phyloP scores from a whole-genome alignment of 495 filamentous ascomycete genomes.

The Extremus antarcticus region DNA sequence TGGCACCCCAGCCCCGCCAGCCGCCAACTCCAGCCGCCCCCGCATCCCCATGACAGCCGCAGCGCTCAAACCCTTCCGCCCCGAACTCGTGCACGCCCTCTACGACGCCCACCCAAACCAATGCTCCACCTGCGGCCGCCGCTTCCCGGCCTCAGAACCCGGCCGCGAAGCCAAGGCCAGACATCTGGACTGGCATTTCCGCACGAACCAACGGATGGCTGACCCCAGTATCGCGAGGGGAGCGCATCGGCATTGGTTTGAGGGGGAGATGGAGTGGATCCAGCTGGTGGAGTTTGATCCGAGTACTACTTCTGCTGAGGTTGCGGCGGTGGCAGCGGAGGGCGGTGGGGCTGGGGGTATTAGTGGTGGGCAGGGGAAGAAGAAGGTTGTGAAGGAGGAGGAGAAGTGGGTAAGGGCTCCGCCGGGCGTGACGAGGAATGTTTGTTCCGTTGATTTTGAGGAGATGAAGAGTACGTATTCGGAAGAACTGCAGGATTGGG shows the following conservation, averaged over 20 bases:
- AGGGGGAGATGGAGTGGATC: slow-evolving; percentile 38
- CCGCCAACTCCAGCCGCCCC: slow-evolving; percentile 1
- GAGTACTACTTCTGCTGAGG: slow-evolving; percentile 30
- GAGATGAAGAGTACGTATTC: slow-evolving; percentile 81
- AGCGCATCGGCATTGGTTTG: slow-evolving; percentile 85
- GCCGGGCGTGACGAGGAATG: slow-evolving; percentile 51
- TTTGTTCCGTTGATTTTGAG: slow-evolving; percentile 92
- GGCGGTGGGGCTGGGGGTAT: slow-evolving; percentile 14
- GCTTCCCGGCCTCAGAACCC: slow-evolving; percentile 65
- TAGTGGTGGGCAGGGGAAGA: slow-evolving; percentile 22
- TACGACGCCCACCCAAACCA: slow-evolving; percentile 72
- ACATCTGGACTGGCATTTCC: slow-evolving; percentile 97
- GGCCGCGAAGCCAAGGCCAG: slow-evolving; percentile 77
- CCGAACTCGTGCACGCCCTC: slow-evolving; percentile 56
- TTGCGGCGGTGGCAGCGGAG: not conserved
- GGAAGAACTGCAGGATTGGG: slow-evolving; percentile 87
- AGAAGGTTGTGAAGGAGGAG: slow-evolving; percentile 47
- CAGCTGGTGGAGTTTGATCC: slow-evolving; percentile 41
- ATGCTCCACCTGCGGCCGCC: slow-evolving; percentile 82
- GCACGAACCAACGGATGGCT: slow-evolving; percentile 76
- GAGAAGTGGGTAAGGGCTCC: slow-evolving; percentile 73
- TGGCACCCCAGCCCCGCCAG: slow-evolving; percentile 12
- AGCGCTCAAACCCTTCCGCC: slow-evolving; percentile 71
- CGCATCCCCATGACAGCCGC: slow-evolving; percentile 25
- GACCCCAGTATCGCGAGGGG: slow-evolving; percentile 64